Conservation (phyloP, 768 basidiomycete species). For the Chalciporus sphaerocephalus region DNA sequence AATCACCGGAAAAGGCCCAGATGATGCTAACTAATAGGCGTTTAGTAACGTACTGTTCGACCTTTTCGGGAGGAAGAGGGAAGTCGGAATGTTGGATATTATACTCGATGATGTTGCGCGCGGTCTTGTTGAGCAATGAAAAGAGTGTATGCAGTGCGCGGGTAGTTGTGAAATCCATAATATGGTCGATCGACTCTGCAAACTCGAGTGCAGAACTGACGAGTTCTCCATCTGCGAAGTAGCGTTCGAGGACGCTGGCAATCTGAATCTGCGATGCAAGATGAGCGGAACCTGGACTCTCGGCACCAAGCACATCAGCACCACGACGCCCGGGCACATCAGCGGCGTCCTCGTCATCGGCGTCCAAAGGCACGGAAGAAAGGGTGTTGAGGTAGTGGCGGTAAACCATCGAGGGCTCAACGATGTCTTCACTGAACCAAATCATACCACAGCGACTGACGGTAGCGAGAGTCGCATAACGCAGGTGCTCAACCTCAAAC, state of each 20-base stretch:
- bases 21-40: slow-evolving; percentile 87
- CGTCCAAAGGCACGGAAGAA: slow-evolving; percentile 70
- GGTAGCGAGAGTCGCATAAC: slow-evolving; percentile 94
- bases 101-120: slow-evolving; percentile 90
- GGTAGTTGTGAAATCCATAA: slow-evolving; percentile 95
- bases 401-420: slow-evolving; percentile 89
- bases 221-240: slow-evolving; percentile 79
- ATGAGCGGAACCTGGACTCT: slow-evolving; percentile 54
- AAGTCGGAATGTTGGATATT: slow-evolving; percentile 94
- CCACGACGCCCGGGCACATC: slow-evolving; percentile 63
- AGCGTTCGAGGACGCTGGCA: slow-evolving; percentile 69
- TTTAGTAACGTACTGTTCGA: slow-evolving; percentile 89
- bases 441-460: slow-evolving; percentile 99
- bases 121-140: slow-evolving; percentile 94
- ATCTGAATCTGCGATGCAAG: slow-evolving; percentile 74
- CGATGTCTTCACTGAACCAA: slow-evolving; percentile 98
- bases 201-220: slow-evolving; percentile 74
- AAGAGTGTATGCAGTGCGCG: slow-evolving; percentile 95
- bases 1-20: slow-evolving; percentile 98
- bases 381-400: slow-evolving; percentile 81
- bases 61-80: slow-evolving; percentile 75
- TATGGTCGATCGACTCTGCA: slow-evolving; percentile 86
- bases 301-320: slow-evolving; percentile 39
- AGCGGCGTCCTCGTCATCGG: slow-evolving; percentile 77
- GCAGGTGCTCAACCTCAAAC: slow-evolving; percentile 98